phyloP scores from a whole-genome alignment of 192 early-diverging fungal genomes.

The Globomyces pollinis-pini region DNA sequence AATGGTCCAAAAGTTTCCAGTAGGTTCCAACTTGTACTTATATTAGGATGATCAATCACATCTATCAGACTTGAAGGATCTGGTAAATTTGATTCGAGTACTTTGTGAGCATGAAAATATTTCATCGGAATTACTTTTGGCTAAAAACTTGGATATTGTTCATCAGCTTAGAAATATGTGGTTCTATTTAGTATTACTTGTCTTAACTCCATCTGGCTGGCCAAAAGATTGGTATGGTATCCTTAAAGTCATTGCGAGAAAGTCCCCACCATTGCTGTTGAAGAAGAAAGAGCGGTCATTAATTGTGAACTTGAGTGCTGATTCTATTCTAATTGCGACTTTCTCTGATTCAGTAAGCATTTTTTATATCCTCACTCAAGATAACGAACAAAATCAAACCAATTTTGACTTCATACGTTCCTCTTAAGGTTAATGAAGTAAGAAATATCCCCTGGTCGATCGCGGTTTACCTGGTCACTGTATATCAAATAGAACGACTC shows the following conservation, averaged over 20 bases:
- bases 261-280: conserved; percentile 76
- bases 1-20: conserved; percentile 1
- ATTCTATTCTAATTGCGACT: conserved; percentile 67
- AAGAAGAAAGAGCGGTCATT: conserved; percentile 64
- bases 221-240: conserved; percentile 64
- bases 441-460: conserved; percentile 62
- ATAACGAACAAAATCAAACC: conserved; percentile 50
- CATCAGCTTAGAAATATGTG: conserved; percentile 81
- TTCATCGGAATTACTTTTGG: conserved; percentile 3
- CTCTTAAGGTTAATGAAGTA: conserved; percentile 43
- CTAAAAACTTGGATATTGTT: conserved; percentile 42
- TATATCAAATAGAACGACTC: conserved; percentile 76
- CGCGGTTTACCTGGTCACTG: conserved; percentile 71
- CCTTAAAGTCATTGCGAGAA: conserved; percentile 66
- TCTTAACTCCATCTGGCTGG: conserved; percentile 71
- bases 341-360: conserved; percentile 27
- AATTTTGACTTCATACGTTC: conserved; percentile 49
- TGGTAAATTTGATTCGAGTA: conserved; percentile 26
- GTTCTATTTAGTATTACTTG: conserved; percentile 76
- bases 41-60: neutral
- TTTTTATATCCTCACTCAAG: conserved; percentile 30
- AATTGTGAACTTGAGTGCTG: conserved; percentile 79
- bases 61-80: conserved; percentile 19
- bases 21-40: too few relatives aligned
- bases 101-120: conserved; percentile 27